Evolutionary conservation across 805 yeast species (phyloP), one percentile per base, ranked within the genome.

Genomic region (Deakozyma indianensis): DNA sequence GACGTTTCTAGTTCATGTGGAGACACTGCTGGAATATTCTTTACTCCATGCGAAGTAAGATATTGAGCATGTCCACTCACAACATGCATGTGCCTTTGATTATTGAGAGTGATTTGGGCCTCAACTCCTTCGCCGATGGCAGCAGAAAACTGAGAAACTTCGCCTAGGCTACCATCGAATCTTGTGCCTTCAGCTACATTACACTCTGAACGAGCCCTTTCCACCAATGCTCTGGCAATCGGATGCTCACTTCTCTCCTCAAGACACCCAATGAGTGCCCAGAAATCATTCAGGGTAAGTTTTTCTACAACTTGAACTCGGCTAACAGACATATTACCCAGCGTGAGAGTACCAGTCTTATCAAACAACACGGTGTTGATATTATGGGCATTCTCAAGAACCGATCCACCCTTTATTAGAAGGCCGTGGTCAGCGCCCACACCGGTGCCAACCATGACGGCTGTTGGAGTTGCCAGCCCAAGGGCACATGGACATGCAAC

Each of bases 401-500:
- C 75, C 44, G 82, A 94, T 21, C 96, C 98, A 42, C 96, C 95
- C 62, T 90, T 92, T 55, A 92, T 83, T 45, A 92, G 67, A 3
- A 92, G 82, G 18, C 98, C 97, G 60, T 85, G 70, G 14, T 74
- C 62, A 0, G 98, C 97, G 35, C 95, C 97, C 21, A 86, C 81
- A 35, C 98, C 98, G 1, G 97, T 90, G 5, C 96, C 98, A 1
- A 92, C 98, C 96, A 94, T 92, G 9, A 92, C 85, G 0, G 97
- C 97, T 1, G 98, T 94, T 1, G 99, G 99, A 0, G 97, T 95
- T 2, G 96, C 96, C 43, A 92, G 69, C 2, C 98, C 99, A 22
- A 92, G 65, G 0, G 98, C 97, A 71, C 98, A 92, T 0, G 99
- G 99, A 63, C 99, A 92, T 1, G 98, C 98, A 43, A 92, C 96